phyloP scores from a whole-genome alignment of 2,329 filamentous ascomycete species.

The Alternaria consortialis region DNA sequence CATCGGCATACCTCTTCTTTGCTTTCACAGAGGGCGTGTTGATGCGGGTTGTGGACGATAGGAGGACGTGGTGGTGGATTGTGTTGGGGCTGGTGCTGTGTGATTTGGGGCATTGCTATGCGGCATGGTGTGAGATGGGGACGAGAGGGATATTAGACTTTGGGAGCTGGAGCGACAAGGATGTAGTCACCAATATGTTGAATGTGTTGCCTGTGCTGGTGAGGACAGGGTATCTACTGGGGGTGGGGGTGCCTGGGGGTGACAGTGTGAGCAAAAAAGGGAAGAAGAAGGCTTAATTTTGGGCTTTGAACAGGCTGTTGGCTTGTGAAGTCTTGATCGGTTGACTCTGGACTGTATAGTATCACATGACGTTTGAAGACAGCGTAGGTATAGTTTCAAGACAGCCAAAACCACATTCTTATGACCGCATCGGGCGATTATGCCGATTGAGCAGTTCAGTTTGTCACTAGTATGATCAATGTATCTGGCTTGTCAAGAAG shows the following conservation, averaged over 20 bases:
- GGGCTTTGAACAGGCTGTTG: background rate
- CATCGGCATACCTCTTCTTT: conserved; percentile 79
- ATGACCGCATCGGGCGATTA: too few relatives aligned
- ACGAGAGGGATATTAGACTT: conserved; percentile 34
- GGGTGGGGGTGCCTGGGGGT: conserved; percentile 38
- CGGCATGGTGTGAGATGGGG: conserved; percentile 46
- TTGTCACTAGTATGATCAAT: background rate
- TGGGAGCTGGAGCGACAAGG: conserved; percentile 47
- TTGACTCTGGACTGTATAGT: too few relatives aligned
- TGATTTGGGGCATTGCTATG: conserved; percentile 74
- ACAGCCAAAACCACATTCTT: too few relatives aligned
- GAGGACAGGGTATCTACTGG: conserved; percentile 50
- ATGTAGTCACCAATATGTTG: conserved; percentile 51
- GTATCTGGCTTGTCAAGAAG: background rate
- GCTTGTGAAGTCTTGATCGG: too few relatives aligned
- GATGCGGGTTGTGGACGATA: conserved; percentile 71
- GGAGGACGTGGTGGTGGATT: conserved; percentile 73
- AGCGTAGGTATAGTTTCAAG: too few relatives aligned
- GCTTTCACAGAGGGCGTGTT: conserved; percentile 79
- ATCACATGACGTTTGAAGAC: too few relatives aligned
- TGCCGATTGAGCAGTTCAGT: background rate
- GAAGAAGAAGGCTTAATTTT: conserved; percentile 15
- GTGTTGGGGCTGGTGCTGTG: conserved; percentile 74
- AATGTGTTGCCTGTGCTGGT: conserved; percentile 44
- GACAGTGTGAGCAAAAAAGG: conserved; percentile 21